phyloP scores from a whole-genome alignment of 139 green algal genomes.

The Tetradesmus lagerheimii region DNA sequence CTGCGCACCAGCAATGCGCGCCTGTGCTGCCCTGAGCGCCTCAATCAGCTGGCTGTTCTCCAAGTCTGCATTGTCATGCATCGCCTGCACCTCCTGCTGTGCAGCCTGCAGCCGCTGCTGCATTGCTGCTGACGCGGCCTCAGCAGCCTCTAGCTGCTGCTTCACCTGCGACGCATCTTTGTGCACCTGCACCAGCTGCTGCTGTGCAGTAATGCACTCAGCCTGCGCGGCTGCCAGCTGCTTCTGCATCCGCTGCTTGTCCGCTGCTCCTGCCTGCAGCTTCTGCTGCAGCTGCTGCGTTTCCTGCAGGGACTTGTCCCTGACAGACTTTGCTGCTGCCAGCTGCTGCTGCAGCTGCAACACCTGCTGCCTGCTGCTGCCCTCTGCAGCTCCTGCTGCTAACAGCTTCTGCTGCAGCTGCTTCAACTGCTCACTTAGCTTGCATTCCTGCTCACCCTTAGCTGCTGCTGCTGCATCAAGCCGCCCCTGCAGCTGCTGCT shows the following conservation, averaged over 20 bases:
- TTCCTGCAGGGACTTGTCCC: neutral
- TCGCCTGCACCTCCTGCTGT: neutral
- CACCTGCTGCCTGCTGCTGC: neutral
- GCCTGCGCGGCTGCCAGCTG: neutral
- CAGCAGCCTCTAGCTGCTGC: neutral
- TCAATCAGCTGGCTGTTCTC: constrained; percentile 18
- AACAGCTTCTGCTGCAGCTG: constrained; percentile 6
- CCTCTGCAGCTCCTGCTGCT: neutral
- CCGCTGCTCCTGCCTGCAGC: neutral
- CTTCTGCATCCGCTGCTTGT: neutral
- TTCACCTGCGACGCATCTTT: neutral
- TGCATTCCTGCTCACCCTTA: neutral
- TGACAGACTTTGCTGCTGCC: neutral
- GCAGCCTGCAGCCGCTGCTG: neutral
- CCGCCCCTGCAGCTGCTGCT: neutral
- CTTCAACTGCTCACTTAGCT: neutral
- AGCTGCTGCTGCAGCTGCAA: constrained; percentile 12
- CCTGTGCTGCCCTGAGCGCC: constrained; percentile 20
- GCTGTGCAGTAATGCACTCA: neutral
- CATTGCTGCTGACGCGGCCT: neutral
- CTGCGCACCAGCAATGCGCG: neutral
- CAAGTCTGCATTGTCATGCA: constrained; percentile 3
- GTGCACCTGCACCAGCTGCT: neutral
- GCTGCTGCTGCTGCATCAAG: neutral
- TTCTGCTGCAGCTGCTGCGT: neutral